Evolutionary conservation across 345 rosid species (phyloP).

Genomic region (Eucalyptus erythrocorys): DNA sequence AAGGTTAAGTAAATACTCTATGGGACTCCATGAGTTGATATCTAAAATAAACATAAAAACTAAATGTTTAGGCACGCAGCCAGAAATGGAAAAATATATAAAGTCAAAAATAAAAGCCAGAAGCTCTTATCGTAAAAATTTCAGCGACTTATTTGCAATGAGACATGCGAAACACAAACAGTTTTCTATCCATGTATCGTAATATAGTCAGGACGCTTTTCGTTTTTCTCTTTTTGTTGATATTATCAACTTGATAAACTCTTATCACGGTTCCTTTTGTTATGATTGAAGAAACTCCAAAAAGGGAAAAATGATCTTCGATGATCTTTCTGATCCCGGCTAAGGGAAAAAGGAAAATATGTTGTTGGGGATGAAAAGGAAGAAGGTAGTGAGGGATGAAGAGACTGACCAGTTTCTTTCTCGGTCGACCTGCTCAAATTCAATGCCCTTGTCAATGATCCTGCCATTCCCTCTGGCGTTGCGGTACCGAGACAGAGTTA

Average conservation of each 20-base stretch:
- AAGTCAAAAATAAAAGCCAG: not conserved
- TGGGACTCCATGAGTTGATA: not conserved
- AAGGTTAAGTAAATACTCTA: too few species aligned
- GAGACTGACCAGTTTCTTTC: conserved; percentile 33
- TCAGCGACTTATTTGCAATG: not conserved
- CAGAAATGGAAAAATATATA: not conserved
- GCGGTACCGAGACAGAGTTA: conserved; percentile 47
- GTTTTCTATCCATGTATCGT: not conserved
- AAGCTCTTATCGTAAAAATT: not conserved
- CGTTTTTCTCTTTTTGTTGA: not conserved
- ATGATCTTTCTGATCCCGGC: not conserved
- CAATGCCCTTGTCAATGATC: conserved; percentile 55
- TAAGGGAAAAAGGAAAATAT: not conserved
- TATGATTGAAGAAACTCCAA: not conserved
- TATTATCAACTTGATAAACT: not conserved
- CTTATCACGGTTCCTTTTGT: not conserved
- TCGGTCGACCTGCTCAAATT: conserved; percentile 73
- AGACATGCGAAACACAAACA: not conserved
- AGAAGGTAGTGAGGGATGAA: not conserved
- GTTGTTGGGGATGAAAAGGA: not conserved
- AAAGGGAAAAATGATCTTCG: not conserved
- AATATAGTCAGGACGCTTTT: not conserved
- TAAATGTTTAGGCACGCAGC: not conserved
- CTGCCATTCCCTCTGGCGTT: conserved; percentile 49
- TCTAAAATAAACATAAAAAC: not conserved